These are phyloP conservation scores for Globisporangium ultimum DNA, from an alignment of 352 stramenopile genomes.

Conservation along the genomic window DNA sequence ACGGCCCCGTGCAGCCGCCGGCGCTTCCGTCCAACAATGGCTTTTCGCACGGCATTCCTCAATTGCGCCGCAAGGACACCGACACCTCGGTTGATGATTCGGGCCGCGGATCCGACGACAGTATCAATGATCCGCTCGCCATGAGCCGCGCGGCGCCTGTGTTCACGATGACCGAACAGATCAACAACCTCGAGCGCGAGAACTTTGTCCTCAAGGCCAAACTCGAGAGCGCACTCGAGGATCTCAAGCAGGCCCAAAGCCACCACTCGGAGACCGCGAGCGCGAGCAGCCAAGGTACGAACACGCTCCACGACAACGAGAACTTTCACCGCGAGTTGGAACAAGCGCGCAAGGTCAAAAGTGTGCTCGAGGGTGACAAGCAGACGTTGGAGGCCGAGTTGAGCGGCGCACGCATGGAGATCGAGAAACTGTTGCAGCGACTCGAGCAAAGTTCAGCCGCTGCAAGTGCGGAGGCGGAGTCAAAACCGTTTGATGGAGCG, in stretches of 20 bases:
- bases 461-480: constrained; percentile 5
- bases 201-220: constrained; percentile 70
- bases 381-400: constrained; percentile 22
- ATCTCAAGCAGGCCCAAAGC: constrained; percentile 34
- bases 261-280: constrained; percentile 33
- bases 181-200: constrained; percentile 70
- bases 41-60: constrained; percentile 10
- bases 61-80: constrained; percentile 33
- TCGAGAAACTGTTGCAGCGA: constrained; percentile 27
- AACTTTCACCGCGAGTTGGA: constrained; percentile 35
- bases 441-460: constrained; percentile 19
- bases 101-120: constrained; percentile 20
- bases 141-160: constrained; percentile 34
- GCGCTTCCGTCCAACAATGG: background rate
- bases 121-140: constrained; percentile 10
- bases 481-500: constrained; percentile 6
- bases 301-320: constrained; percentile 2
- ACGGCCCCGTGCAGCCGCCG: background rate
- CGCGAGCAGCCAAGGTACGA: constrained; percentile 25
- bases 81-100: constrained; percentile 41
- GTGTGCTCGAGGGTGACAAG: constrained; percentile 24
- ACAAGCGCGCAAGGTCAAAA: constrained; percentile 22
- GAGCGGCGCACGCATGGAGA: constrained; percentile 27
- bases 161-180: constrained; percentile 65
- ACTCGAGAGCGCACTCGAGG: constrained; percentile 32